These are phyloP conservation scores for Phaeosphaeria sp. DNA, from an alignment of 2,329 filamentous ascomycete species.

Conservation along the genomic window DNA sequence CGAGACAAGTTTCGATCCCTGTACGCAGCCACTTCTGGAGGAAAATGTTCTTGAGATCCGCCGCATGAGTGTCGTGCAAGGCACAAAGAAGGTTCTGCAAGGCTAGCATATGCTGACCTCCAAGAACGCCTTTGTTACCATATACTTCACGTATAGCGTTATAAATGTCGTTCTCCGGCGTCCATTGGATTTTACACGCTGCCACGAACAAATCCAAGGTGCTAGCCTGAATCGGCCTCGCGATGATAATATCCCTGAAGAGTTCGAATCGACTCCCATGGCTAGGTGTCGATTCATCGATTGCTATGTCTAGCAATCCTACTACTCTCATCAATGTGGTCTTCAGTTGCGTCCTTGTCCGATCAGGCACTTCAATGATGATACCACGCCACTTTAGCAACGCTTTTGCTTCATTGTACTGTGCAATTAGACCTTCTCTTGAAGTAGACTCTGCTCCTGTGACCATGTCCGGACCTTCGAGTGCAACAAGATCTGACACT, in stretches of 20 bases:
- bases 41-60: conserved; percentile 22
- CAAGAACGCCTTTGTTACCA: conserved; percentile 13
- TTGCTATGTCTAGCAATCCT: conserved; percentile 11
- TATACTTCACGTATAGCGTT: conserved; percentile 19
- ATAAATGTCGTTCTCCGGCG: conserved; percentile 11
- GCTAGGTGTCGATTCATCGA: background rate
- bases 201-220: conserved; percentile 32
- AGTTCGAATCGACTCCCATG: conserved; percentile 17
- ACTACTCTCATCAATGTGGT: conserved; percentile 20
- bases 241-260: conserved; percentile 25
- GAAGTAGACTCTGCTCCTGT: conserved; percentile 21
- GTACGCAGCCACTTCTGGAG: conserved; percentile 22
- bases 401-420: conserved; percentile 19
- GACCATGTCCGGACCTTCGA: conserved; percentile 43
- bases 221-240: conserved; percentile 24
- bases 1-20: conserved; percentile 31
- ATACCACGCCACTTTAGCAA: conserved; percentile 24
- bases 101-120: conserved; percentile 21
- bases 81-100: conserved; percentile 24
- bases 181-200: conserved; percentile 16
- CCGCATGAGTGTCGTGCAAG: conserved; percentile 17
- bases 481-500: conserved; percentile 29
- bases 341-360: conserved; percentile 24
- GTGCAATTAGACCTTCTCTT: conserved; percentile 28
- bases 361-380: conserved; percentile 26